Evolutionary conservation across 2,329 filamentous ascomycete genomes (phyloP).

Genomic region (Hymenoscyphus salicellus): DNA sequence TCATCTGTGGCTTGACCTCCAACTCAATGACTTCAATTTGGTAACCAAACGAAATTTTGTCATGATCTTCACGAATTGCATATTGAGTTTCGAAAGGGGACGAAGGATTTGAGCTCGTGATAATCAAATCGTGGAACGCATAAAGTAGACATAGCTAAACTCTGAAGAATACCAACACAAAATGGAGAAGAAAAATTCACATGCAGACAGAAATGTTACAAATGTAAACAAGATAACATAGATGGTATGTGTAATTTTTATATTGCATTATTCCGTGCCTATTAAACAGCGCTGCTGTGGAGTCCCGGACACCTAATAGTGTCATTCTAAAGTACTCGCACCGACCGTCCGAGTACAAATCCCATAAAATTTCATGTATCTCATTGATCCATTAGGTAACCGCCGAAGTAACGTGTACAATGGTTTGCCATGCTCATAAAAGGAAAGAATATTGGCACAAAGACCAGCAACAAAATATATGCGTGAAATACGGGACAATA

Average conservation of each 20-base stretch:
- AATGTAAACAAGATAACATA: background rate
- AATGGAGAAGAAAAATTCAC: too few relatives aligned
- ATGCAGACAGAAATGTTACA: background rate
- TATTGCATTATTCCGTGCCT: background rate
- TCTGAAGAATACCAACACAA: too few relatives aligned
- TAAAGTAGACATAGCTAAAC: background rate
- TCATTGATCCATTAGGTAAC: constrained; percentile 9
- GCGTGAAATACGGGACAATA: background rate
- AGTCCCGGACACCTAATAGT: background rate
- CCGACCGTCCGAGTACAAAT: background rate
- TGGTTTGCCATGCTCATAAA: background rate
- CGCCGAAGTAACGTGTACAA: background rate
- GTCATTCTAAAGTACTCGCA: background rate
- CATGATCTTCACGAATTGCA: background rate
- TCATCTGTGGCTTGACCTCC: background rate
- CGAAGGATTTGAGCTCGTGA: background rate
- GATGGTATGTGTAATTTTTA: background rate
- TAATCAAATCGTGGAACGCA: background rate
- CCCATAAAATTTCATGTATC: constrained; percentile 6
- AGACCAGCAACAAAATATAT: constrained; percentile 1
- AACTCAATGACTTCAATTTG: background rate
- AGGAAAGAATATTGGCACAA: background rate
- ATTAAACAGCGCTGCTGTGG: background rate
- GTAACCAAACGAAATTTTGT: background rate
- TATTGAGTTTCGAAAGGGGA: background rate